Evolutionary conservation across 768 basidiomycete genomes (phyloP), one percentile per base, ranked within the genome.

Genomic region (Auricularia sp.): DNA sequence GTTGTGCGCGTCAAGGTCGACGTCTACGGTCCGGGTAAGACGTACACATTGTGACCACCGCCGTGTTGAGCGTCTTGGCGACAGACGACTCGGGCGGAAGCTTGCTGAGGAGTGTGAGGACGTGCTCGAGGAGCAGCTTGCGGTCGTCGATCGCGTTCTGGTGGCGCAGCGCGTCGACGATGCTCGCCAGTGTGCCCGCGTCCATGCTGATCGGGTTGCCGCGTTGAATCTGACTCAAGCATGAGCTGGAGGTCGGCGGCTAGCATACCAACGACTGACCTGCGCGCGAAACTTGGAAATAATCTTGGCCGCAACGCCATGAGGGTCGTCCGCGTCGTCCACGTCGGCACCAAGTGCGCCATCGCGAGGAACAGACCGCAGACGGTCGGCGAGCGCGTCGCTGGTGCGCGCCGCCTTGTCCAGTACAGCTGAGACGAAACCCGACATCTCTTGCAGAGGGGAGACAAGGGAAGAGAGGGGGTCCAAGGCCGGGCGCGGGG

Each of bases 101-200:
- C 7, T 79, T 77, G 2, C 89, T 82, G 63, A 91, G 79, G 66
- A 87, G 82, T 3, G 79, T 80, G 24, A 92, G 76, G 11, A 83
- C 77, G 69, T 91, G 81, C 70, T 92, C 91, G 44, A 92, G 84
- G 6, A 88, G 75, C 73, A 90, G 79, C 73, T 90, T 88, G 63
- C 91, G 81, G 70, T 94, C 91, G 74, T 94, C 88, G 24, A 92
- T 76, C 7, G 83, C 77, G 62, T 85, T 84, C 11, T 77, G 76
- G 70, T 92, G 81, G 42, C 77, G 77, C 51, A 91, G 70, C 1
- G 78, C 73, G 70, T 92, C 89, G n/a, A 59, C 56, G 8, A 59
- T 33, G 34, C 24, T 14, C 14, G 14, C 29, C 24, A 59, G 29
- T 0, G 56, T 33, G 56, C 29, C 56, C 24, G 24, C 11, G 34